Conservation (phyloP, 75 land plant species). For the Sequoiadendron giganteum region DNA sequence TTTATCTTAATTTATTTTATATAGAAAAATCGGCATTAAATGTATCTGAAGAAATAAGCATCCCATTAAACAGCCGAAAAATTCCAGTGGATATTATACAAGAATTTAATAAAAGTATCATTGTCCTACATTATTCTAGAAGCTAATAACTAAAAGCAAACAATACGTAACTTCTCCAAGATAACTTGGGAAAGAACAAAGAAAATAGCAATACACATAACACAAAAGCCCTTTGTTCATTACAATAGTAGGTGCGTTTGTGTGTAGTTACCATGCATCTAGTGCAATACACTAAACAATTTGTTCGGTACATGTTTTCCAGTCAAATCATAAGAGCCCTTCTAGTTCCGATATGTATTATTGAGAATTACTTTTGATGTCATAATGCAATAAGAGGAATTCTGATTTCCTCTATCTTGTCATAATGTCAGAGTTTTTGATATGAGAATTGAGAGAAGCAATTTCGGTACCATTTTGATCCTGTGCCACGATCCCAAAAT, state of each 20-base stretch:
- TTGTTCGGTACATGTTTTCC: not conserved
- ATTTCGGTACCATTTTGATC: slow-evolving; percentile 15
- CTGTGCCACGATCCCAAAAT: slow-evolving; percentile 14
- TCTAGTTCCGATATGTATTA: not conserved
- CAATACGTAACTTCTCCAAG: not conserved
- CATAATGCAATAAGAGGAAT: not conserved
- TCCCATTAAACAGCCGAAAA: not conserved
- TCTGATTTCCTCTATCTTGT: not conserved
- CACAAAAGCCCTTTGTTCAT: not conserved
- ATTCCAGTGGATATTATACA: not conserved
- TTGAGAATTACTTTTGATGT: not conserved
- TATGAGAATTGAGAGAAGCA: slow-evolving; percentile 4
- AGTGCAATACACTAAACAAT: not conserved
- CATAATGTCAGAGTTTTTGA: slow-evolving; percentile 19
- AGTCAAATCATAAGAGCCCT: not conserved
- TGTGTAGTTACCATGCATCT: not conserved
- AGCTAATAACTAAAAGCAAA: not conserved
- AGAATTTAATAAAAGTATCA: not conserved
- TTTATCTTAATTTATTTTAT: not conserved
- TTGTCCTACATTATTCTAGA: not conserved
- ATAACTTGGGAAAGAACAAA: not conserved
- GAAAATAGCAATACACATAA: not conserved
- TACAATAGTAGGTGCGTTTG: not conserved
- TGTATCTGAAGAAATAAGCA: not conserved
- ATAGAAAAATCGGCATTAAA: not conserved